Conservation (phyloP, 257 asterid genomes). For the Primulina huaijiensis region DNA sequence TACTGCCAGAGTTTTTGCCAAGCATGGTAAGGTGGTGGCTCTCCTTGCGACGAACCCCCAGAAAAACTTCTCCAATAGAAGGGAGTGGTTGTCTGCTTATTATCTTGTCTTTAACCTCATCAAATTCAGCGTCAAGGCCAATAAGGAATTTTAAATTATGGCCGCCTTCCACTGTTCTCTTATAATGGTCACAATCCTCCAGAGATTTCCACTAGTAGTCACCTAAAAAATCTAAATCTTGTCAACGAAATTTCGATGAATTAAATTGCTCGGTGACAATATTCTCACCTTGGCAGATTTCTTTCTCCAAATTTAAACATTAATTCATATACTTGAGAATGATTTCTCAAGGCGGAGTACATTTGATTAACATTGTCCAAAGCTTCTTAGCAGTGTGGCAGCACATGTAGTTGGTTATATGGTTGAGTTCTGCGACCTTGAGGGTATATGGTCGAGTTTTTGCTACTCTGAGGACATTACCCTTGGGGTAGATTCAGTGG, state of each 20-base stretch:
- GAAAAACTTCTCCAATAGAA: neutral
- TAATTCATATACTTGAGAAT: neutral
- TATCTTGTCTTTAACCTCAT: neutral
- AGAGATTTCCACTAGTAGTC: neutral
- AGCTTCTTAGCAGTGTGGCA: neutral
- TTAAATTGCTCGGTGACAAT: no score
- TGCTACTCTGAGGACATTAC: neutral
- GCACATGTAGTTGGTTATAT: neutral
- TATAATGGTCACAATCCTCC: neutral
- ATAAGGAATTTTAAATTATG: no score
- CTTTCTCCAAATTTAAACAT: no score
- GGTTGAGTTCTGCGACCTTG: no score
- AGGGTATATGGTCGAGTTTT: no score
- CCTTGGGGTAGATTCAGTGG: neutral
- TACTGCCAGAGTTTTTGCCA: neutral
- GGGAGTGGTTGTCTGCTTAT: neutral
- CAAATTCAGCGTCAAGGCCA: neutral
- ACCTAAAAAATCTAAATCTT: neutral
- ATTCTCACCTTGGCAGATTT: no score
- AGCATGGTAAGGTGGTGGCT: neutral
- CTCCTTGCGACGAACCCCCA: neutral
- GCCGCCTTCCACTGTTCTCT: neutral
- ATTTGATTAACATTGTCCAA: neutral
- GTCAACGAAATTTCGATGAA: neutral
- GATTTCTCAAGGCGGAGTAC: neutral